Conservation (phyloP, 306 rosid species). For the Corylus avellana region DNA sequence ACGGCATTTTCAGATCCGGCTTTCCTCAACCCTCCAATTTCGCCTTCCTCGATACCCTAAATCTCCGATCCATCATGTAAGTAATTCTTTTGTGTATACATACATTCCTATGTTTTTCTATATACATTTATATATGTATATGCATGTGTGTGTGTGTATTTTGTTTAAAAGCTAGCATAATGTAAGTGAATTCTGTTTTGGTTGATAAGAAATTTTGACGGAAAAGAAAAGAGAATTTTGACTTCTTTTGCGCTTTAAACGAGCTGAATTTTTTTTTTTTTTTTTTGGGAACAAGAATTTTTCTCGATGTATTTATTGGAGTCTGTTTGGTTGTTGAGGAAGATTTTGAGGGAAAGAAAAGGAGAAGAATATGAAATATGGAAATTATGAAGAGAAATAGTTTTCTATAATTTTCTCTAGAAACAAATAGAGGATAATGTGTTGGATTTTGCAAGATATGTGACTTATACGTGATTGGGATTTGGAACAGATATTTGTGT, state of each 20-base stretch:
- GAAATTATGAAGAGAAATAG: background rate
- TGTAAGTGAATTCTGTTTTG: background rate
- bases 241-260: background rate
- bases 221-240: background rate
- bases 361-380: background rate
- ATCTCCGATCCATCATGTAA: constrained; percentile 81
- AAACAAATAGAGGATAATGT: background rate
- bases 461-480: constrained; percentile 8
- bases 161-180: too few relatives aligned
- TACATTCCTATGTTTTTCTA: background rate
- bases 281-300: background rate
- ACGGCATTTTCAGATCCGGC: constrained; percentile 85
- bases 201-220: background rate
- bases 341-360: background rate
- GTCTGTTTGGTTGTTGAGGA: constrained; percentile 1
- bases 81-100: constrained; percentile 7
- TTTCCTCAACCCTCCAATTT: constrained; percentile 72
- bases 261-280: background rate
- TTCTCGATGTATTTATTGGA: background rate
- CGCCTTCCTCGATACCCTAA: constrained; percentile 62
- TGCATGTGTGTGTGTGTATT: too few relatives aligned
- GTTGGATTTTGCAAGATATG: background rate
- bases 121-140: background rate
- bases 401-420: constrained; percentile 9
- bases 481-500: constrained; percentile 78